A percentile compares a stretch with the other conserved stretches of the same genome.
Conservation (phyloP, 306 rosid species). For the Biancaea sappan region DNA sequence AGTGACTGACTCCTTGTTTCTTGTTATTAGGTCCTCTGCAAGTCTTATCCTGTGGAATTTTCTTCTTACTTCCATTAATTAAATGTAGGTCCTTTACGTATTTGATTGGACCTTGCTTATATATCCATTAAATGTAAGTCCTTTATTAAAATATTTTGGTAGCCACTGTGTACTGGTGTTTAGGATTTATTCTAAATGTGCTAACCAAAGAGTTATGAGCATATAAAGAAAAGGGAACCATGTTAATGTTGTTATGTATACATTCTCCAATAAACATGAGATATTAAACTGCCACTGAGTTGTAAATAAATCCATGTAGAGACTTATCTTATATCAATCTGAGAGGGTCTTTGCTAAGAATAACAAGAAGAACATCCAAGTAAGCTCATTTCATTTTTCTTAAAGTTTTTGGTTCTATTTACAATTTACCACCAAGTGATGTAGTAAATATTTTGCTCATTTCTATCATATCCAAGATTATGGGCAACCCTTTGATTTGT, state of each 20-base stretch:
- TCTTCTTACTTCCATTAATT: conserved; percentile 70
- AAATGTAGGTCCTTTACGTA: conserved; percentile 54
- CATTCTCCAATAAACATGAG: conserved; percentile 7
- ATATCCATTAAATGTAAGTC: conserved; percentile 52
- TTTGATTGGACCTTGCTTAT: conserved; percentile 88
- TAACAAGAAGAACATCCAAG: conserved; percentile 94
- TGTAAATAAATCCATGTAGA: conserved; percentile 55
- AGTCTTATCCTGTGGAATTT: conserved; percentile 67
- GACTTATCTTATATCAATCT: conserved; percentile 94
- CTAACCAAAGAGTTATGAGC: too few relatives aligned
- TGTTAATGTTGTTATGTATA: conserved; percentile 5
- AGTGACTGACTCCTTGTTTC: conserved; percentile 28
- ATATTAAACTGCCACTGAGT: conserved; percentile 9
- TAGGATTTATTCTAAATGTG: too few relatives aligned
- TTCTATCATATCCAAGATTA: conserved; percentile 56
- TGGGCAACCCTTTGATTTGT: conserved; percentile 89
- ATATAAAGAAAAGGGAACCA: not conserved
- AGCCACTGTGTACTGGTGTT: not conserved
- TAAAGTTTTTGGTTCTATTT: not conserved
- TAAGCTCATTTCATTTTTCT: conserved; percentile 48
- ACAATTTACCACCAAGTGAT: conserved; percentile 1
- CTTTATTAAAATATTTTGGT: conserved; percentile 25
- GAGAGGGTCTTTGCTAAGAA: conserved; percentile 83
- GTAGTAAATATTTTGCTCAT: conserved; percentile 5
- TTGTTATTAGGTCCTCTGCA: conserved; percentile 58